A percentile compares a stretch with the other conserved stretches of the same genome.
These are phyloP conservation scores for Glycine latifolia DNA, from an alignment of 306 rosid species.

Conservation along the genomic window DNA sequence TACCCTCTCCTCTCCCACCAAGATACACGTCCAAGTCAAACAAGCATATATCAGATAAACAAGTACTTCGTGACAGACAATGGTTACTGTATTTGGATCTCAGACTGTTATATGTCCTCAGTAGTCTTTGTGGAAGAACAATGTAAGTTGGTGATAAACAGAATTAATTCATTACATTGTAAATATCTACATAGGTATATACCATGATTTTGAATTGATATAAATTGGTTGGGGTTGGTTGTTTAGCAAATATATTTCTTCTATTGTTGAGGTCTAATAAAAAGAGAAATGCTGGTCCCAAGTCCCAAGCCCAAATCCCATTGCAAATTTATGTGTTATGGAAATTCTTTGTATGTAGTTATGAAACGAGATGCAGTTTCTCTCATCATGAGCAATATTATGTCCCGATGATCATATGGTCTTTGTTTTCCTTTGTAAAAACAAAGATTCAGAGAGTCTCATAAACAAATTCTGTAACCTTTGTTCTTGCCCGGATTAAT, in stretches of 20 bases:
- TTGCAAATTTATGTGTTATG: not conserved
- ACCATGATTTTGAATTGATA: not conserved
- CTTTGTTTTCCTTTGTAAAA: not conserved
- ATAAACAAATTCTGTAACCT: too few relatives aligned
- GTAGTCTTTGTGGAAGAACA: conserved; percentile 29
- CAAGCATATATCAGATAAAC: conserved; percentile 32
- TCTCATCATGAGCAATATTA: not conserved
- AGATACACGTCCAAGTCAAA: conserved; percentile 28
- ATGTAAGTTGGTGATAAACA: conserved; percentile 32
- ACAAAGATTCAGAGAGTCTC: not conserved
- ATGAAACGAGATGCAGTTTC: not conserved
- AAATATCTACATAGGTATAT: conserved; percentile 27
- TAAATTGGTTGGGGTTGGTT: conserved; percentile 23
- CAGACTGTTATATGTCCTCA: not conserved
- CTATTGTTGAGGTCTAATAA: not conserved
- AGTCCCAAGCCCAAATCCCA: conserved; percentile 1
- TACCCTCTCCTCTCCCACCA: conserved; percentile 23
- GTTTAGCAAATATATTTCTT: not conserved
- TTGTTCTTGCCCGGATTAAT: too few relatives aligned
- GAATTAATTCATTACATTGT: conserved; percentile 17
- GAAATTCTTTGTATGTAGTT: not conserved
- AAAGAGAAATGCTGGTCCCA: not conserved
- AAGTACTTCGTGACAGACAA: not conserved
- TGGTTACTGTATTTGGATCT: conserved; percentile 26
- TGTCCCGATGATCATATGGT: not conserved